Evolutionary conservation across 805 yeast genomes (phyloP).

Genomic region (Osmozyma mogii): DNA sequence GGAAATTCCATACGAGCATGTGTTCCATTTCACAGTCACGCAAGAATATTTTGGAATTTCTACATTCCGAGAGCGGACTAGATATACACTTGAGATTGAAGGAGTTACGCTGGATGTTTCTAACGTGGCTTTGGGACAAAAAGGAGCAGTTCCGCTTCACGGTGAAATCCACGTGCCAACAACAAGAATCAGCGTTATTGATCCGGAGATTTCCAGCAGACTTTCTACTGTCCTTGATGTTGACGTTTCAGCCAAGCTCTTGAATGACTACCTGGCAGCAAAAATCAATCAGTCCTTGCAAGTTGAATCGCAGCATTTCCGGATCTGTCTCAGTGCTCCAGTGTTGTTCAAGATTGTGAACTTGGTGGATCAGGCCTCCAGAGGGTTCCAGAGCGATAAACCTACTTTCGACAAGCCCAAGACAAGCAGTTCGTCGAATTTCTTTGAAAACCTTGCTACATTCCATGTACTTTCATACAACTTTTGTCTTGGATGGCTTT

Average conservation of each 20-base stretch:
- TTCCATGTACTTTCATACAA: conserved; percentile 56
- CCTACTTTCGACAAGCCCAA: not conserved
- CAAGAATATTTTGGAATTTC: conserved; percentile 33
- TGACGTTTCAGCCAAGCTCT: conserved; percentile 34
- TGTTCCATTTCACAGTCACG: conserved; percentile 16
- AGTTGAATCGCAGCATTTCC: conserved; percentile 49
- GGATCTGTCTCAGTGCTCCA: conserved; percentile 50
- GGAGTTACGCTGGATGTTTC: conserved; percentile 15
- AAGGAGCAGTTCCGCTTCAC: conserved; percentile 17
- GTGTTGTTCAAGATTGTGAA: conserved; percentile 35
- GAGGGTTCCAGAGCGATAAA: not conserved
- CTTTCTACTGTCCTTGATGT: conserved; percentile 39
- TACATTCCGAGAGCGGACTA: conserved; percentile 21
- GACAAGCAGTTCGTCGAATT: not conserved
- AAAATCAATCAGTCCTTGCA: conserved; percentile 39
- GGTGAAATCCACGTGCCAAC: conserved; percentile 39
- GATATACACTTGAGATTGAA: conserved; percentile 30
- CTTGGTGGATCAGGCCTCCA: conserved; percentile 16
- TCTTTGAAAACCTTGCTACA: too few relatives aligned
- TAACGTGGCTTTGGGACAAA: conserved; percentile 14
- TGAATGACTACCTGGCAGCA: conserved; percentile 22
- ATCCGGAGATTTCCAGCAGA: conserved; percentile 30
- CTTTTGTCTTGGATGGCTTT: conserved; percentile 74
- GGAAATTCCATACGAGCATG: too few relatives aligned
- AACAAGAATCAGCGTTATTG: conserved; percentile 31